phyloP scores from a whole-genome alignment of 345 rosid species.

The Garcia nutans region DNA sequence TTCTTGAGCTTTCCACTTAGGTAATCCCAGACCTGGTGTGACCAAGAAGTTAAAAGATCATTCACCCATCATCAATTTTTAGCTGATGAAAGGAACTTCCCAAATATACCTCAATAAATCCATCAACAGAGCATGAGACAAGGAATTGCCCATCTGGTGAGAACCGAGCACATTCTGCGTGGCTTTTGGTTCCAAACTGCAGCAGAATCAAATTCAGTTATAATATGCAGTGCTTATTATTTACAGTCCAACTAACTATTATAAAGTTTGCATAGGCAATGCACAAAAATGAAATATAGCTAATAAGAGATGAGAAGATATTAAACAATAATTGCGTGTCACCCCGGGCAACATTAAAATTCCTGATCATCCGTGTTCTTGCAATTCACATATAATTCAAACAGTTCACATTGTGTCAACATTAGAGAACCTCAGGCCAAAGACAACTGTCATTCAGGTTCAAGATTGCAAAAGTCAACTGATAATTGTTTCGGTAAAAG shows the following conservation, averaged over 20 bases:
- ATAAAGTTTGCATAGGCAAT: neutral
- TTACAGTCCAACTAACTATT: neutral
- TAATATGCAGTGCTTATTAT: constrained; percentile 1
- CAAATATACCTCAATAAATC: constrained; percentile 79
- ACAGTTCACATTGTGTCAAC: neutral
- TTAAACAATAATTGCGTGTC: neutral
- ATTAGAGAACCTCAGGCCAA: neutral
- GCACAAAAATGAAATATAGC: constrained; percentile 1
- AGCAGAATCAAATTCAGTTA: constrained; percentile 22
- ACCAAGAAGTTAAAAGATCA: constrained; percentile 20
- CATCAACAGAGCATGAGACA: constrained; percentile 93
- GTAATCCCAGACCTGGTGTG: constrained; percentile 89
- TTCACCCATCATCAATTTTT: constrained; percentile 21
- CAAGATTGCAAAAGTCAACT: neutral
- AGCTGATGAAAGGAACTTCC: constrained; percentile 1
- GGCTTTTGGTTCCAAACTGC: constrained; percentile 94
- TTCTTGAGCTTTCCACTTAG: constrained; percentile 96
- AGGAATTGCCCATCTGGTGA: constrained; percentile 99
- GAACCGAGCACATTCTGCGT: constrained; percentile 92
- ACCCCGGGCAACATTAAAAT: neutral
- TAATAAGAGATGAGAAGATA: neutral
- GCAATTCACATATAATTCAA: neutral
- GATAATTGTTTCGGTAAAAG: neutral
- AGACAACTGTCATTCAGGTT: neutral
- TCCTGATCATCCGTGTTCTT: neutral